Evolutionary conservation across 1,284 basidiomycete species (phyloP).

Genomic region (Melanopsichium pennsylvanicum): DNA sequence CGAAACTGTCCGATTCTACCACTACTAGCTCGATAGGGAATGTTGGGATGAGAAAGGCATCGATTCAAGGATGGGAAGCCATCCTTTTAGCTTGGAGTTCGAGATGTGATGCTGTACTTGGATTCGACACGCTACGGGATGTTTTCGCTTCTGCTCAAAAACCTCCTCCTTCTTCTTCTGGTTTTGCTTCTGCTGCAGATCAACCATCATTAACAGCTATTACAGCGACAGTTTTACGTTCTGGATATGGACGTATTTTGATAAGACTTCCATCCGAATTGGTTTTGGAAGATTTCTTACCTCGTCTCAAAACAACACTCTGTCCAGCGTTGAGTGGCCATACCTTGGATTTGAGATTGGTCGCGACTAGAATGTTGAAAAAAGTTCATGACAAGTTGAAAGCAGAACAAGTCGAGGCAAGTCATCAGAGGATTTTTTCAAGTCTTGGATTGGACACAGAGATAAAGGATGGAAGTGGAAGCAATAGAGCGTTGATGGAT

Average conservation of each 20-base stretch:
- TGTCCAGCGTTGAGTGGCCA: too few species aligned
- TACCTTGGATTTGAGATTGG: slow-evolving; percentile 5
- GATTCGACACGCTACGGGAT: too few species aligned
- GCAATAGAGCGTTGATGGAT: slow-evolving; percentile 31
- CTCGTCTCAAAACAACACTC: slow-evolving; percentile 5
- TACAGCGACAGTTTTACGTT: too few species aligned
- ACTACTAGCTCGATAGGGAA: not conserved
- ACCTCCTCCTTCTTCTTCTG: not conserved
- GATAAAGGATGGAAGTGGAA: slow-evolving; percentile 1
- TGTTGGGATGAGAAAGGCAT: slow-evolving; percentile 26
- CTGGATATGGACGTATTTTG: too few species aligned
- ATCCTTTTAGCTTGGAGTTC: slow-evolving; percentile 21
- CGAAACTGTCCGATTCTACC: not conserved
- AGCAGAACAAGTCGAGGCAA: not conserved
- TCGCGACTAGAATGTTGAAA: slow-evolving; percentile 17
- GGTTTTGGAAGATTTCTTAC: slow-evolving; percentile 50
- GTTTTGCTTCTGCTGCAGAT: too few species aligned
- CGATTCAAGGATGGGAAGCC: slow-evolving; percentile 23
- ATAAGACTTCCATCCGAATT: slow-evolving; percentile 48
- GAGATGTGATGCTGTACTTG: slow-evolving; percentile 42
- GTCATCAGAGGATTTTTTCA: slow-evolving; percentile 26
- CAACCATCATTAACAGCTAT: too few species aligned
- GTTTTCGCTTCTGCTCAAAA: too few species aligned
- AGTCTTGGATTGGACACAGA: slow-evolving; percentile 8
- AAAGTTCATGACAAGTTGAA: slow-evolving; percentile 15